Percentiles rank a stretch among this genome's conserved stretches.
These are phyloP conservation scores for Fomitopsis pinicola DNA, from an alignment of 1,284 basidiomycete genomes.

Conservation along the genomic window DNA sequence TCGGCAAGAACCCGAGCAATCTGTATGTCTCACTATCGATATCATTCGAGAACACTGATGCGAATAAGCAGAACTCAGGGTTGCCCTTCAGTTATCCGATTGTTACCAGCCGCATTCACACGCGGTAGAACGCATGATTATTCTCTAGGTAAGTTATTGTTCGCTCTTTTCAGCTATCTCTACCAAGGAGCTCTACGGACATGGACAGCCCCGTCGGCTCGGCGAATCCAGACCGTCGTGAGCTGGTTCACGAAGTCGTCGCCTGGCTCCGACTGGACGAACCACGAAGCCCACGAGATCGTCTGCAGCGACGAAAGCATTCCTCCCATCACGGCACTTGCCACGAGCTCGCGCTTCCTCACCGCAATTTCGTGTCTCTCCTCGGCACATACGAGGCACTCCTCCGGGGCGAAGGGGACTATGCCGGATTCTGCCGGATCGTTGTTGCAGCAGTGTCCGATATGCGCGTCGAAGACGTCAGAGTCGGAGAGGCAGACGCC, in stretches of 20 bases:
- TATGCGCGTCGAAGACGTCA: slow-evolving; percentile 38
- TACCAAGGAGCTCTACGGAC: slow-evolving; percentile 38
- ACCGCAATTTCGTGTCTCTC: slow-evolving; percentile 23
- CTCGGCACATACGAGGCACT: slow-evolving; percentile 29
- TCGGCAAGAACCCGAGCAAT: too few relatives aligned
- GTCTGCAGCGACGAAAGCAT: slow-evolving; percentile 38
- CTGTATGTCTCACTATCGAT: too few relatives aligned
- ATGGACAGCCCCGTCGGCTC: slow-evolving; percentile 33
- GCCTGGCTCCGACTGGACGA: slow-evolving; percentile 23
- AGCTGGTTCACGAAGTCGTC: slow-evolving; percentile 21
- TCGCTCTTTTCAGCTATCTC: not conserved
- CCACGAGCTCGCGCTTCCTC: slow-evolving; percentile 38
- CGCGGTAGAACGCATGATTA: not conserved
- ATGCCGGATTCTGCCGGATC: slow-evolving; percentile 23
- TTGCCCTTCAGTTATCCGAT: not conserved
- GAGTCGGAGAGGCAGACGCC: slow-evolving; percentile 55
- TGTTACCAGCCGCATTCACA: not conserved
- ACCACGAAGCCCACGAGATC: slow-evolving; percentile 54
- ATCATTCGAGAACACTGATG: too few relatives aligned
- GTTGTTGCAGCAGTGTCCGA: slow-evolving; percentile 32
- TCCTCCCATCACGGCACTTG: slow-evolving; percentile 37
- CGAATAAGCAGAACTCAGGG: not conserved
- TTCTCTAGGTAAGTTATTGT: not conserved
- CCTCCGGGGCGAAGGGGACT: slow-evolving; percentile 28
- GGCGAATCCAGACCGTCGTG: slow-evolving; percentile 35